These are phyloP conservation scores for Colletotrichum lentis DNA, from an alignment of 2,329 filamentous ascomycete genomes.

Conservation along the genomic window DNA sequence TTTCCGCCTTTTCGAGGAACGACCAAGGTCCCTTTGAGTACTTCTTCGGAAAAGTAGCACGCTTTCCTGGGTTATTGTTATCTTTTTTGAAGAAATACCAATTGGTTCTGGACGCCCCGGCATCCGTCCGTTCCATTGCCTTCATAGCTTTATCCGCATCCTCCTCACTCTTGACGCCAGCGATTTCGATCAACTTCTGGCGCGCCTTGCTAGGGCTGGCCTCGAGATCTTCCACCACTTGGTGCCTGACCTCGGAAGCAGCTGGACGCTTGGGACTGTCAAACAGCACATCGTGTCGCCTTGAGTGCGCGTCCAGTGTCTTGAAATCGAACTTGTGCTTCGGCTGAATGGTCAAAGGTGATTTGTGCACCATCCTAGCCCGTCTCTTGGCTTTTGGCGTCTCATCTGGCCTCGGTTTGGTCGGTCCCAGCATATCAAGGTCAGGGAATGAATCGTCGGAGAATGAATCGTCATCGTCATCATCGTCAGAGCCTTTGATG, in stretches of 20 bases:
- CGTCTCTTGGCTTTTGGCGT: slow-evolving; percentile 61
- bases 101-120: slow-evolving; percentile 46
- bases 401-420: slow-evolving; percentile 39
- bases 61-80: slow-evolving; percentile 41
- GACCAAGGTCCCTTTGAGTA: slow-evolving; percentile 55
- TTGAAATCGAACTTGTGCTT: slow-evolving; percentile 72
- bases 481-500: slow-evolving; percentile 77
- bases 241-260: slow-evolving; percentile 46
- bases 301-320: slow-evolving; percentile 66
- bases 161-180: slow-evolving; percentile 49
- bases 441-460: slow-evolving; percentile 68
- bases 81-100: slow-evolving; percentile 62
- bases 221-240: slow-evolving; percentile 40
- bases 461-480: slow-evolving; percentile 62
- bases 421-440: slow-evolving; percentile 44
- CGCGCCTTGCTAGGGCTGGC: slow-evolving; percentile 32
- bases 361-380: slow-evolving; percentile 51
- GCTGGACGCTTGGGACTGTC: slow-evolving; percentile 60
- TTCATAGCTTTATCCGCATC: slow-evolving; percentile 55
- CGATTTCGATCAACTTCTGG: slow-evolving; percentile 37
- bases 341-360: slow-evolving; percentile 59
- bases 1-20: slow-evolving; percentile 57
- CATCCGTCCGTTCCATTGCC: slow-evolving; percentile 61
- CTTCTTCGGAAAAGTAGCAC: slow-evolving; percentile 50
- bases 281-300: slow-evolving; percentile 66